Percentiles rank a stretch among this genome's conserved stretches.
These are phyloP conservation scores for Fagopyrum homotropicum DNA, from an alignment of 148 eudicot species.

Conservation along the genomic window DNA sequence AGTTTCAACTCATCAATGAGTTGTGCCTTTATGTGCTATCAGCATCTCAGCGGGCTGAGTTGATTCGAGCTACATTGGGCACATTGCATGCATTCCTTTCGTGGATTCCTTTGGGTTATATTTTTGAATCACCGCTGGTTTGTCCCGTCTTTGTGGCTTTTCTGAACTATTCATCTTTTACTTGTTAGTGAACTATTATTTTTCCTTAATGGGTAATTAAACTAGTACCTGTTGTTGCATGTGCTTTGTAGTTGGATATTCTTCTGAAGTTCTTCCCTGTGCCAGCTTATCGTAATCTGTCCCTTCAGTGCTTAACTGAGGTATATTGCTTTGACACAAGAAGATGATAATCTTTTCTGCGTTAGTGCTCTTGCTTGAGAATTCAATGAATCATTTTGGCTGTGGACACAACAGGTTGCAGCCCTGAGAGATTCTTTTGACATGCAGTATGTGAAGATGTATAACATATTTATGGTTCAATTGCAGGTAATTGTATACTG, in stretches of 20 bases:
- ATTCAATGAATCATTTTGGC: neutral
- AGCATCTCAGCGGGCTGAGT: constrained; percentile 88
- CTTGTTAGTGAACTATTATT: constrained; percentile 32
- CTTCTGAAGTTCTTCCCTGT: constrained; percentile 68
- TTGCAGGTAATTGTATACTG: constrained; percentile 49
- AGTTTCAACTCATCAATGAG: constrained; percentile 97
- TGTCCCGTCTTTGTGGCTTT: constrained; percentile 18
- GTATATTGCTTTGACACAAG: constrained; percentile 22
- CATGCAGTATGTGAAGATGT: constrained; percentile 75
- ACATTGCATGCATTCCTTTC: constrained; percentile 97
- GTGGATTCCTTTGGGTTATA: constrained; percentile 98
- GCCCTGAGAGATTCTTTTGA: constrained; percentile 83
- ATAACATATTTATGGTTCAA: constrained; percentile 72
- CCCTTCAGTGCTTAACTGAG: constrained; percentile 90
- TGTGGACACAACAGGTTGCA: constrained; percentile 58
- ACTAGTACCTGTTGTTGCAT: constrained; percentile 1
- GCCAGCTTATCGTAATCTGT: constrained; percentile 81
- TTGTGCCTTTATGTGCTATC: constrained; percentile 91
- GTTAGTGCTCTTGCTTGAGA: neutral
- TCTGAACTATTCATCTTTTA: constrained; percentile 22
- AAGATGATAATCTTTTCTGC: neutral
- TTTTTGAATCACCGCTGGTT: constrained; percentile 97
- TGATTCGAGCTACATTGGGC: constrained; percentile 80
- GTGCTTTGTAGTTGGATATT: constrained; percentile 58
- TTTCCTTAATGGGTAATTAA: neutral